Evolutionary conservation across 2,329 filamentous ascomycete species (phyloP).

Genomic region (Atkinsonella texensis): DNA sequence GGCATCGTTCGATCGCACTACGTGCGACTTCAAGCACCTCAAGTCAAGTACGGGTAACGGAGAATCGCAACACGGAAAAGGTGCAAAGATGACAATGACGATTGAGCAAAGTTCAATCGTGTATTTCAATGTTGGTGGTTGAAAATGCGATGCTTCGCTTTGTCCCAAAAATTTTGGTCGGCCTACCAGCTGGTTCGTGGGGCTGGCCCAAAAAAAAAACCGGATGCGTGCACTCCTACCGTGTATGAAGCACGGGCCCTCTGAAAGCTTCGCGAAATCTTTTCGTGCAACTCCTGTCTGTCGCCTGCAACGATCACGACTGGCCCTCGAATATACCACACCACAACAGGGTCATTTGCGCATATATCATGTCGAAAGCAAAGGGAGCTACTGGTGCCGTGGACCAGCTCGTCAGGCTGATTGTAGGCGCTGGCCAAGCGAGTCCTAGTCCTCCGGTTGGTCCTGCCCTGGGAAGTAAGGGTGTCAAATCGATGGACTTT

Average conservation of each 20-base stretch:
- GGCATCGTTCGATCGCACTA: conserved; percentile 46
- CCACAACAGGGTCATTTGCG: conserved; percentile 8
- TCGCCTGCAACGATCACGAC: background rate
- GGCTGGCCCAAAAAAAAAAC: background rate
- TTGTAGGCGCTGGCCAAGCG: conserved; percentile 91
- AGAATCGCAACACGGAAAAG: background rate
- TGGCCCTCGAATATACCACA: conserved; percentile 4
- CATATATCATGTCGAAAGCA: conserved; percentile 39
- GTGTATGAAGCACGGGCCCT: background rate
- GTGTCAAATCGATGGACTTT: conserved; percentile 99
- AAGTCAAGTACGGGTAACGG: background rate
- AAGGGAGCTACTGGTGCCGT: conserved; percentile 26
- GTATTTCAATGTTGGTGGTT: background rate
- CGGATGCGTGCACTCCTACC: conserved; percentile 1
- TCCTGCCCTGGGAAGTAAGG: conserved; percentile 90
- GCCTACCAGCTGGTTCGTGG: background rate
- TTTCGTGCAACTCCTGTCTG: conserved; percentile 4
- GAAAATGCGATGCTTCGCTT: background rate
- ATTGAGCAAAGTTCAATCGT: background rate
- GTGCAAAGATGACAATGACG: too few relatives aligned
- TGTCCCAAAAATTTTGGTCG: conserved; percentile 2
- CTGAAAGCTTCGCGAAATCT: conserved; percentile 5
- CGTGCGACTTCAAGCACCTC: too few relatives aligned
- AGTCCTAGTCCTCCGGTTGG: conserved; percentile 92
- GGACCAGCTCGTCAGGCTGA: conserved; percentile 87